Evolutionary conservation across 352 stramenopile genomes (phyloP).

Genomic region (Paralagenidium karlingii): DNA sequence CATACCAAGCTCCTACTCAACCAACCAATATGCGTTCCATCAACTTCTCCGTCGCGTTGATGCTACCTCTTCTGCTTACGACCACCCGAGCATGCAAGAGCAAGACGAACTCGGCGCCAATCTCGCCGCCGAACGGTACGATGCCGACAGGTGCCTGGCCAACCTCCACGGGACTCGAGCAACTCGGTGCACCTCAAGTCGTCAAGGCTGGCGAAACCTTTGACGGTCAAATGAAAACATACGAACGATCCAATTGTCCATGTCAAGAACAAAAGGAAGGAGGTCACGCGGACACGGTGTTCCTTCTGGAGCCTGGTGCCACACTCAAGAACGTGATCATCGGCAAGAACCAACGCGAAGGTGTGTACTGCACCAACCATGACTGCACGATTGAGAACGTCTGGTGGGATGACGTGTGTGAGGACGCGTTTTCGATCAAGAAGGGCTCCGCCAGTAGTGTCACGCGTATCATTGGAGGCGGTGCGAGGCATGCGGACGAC

Average conservation of each 20-base stretch:
- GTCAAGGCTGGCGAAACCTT: conserved; percentile 24
- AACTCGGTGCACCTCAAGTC: conserved; percentile 14
- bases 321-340: conserved; percentile 53
- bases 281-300: conserved; percentile 13
- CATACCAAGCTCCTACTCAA: no score
- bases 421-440: conserved; percentile 30
- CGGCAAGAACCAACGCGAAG: conserved; percentile 29
- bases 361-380: conserved; percentile 21
- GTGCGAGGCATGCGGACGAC: conserved; percentile 25
- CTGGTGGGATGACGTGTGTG: conserved; percentile 37
- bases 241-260: conserved; percentile 28
- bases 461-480: conserved; percentile 16
- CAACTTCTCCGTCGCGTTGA: no score
- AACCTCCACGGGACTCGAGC: conserved; percentile 5
- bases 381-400: conserved; percentile 37
- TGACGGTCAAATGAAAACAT: conserved; percentile 40
- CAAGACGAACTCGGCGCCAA: no score
- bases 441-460: conserved; percentile 19
- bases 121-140: no score
- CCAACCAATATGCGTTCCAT: no score
- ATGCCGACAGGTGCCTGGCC: conserved; percentile 18
- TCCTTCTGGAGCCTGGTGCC: conserved; percentile 24
- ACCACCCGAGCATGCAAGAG: no score
- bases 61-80: no score
- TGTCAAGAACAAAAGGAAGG: conserved; percentile 20